Conservation (phyloP, 768 basidiomycete genomes). For the Sarcodon sp. region DNA sequence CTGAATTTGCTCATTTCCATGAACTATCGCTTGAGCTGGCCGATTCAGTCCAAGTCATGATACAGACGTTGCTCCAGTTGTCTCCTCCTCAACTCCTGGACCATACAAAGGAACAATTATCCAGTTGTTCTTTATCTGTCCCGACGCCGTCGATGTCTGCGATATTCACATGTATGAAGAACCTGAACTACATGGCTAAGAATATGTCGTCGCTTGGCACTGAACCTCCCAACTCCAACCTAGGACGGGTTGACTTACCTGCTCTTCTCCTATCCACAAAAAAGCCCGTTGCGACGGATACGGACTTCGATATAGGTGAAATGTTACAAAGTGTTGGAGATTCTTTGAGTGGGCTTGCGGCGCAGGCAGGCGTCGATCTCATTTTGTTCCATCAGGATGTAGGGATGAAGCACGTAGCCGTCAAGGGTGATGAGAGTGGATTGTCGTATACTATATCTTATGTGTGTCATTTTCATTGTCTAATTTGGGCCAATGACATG, state of each 20-base stretch:
- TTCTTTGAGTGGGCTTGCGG: constrained; percentile 71
- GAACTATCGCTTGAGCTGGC: constrained; percentile 81
- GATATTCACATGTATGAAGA: constrained; percentile 85
- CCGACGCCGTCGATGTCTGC: constrained; percentile 84
- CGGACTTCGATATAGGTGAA: constrained; percentile 87
- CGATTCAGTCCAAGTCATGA: constrained; percentile 80
- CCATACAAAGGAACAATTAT: constrained; percentile 87
- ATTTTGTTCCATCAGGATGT: constrained; percentile 87
- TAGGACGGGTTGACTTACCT: not conserved
- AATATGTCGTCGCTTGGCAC: constrained; percentile 47
- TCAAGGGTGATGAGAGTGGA: constrained; percentile 76
- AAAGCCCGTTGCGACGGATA: constrained; percentile 3
- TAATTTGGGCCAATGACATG: constrained; percentile 6
- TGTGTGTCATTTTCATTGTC: constrained; percentile 36
- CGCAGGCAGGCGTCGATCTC: constrained; percentile 77
- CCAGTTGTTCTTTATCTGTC: constrained; percentile 77
- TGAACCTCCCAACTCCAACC: constrained; percentile 3
- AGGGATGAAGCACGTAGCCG: constrained; percentile 76
- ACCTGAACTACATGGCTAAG: constrained; percentile 87
- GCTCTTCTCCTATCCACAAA: constrained; percentile 1
- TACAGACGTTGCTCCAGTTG: constrained; percentile 85
- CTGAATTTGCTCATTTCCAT: constrained; percentile 30
- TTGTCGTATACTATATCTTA: constrained; percentile 72
- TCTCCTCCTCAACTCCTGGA: constrained; percentile 86
- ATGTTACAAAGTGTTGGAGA: constrained; percentile 84